Evolutionary conservation across 768 basidiomycete species (phyloP), one percentile per base, ranked within the genome.

Genomic region (Hypsizygus marmoreus): DNA sequence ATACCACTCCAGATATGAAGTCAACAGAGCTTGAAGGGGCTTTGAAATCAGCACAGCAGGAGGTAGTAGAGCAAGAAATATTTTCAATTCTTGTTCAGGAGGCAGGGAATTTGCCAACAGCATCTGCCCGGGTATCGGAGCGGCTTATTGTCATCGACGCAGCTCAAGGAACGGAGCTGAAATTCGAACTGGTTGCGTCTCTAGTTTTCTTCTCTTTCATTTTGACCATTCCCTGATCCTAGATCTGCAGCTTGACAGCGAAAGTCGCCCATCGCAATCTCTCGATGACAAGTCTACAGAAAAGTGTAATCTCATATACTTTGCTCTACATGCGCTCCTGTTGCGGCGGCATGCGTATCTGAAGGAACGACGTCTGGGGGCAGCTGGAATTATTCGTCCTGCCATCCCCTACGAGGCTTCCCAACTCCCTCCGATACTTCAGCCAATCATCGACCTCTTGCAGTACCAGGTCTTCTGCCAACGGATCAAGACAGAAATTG

Each of bases 61-160:
- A 91, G 61, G 71, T 84, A 11, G 75, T 91, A 4, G 88, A 93
- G 45, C 84, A 87, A 58, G 91, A 93, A 57, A 84, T 92, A 29
- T 93, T 91, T 52, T 70, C 82, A 3, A 58, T 81, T 16, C 70
- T 93, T 16, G 86, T 91, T 30, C 76, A 71, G 57, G 91, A 92
- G 65, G 86, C 88, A n/a, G 82, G 84, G 44, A 78, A 62, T 48
- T 70, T 92, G 8, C 85, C 88, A 11, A 88, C 86, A 1, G 86
- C 86, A 3, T 82, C 86, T 24, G 86, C 86, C 9, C 77, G 81
- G 19, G 88, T 92, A 4, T 85, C 88, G 2, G 91, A 93, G 59
- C 77, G 86, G 26, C 69, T 87, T 30, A 83, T 93, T 22, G 77
- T 79, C 25, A 78, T 93, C 41, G 87, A 90, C 47, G 84, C 82